These are phyloP conservation scores for Aureobasidium sp. DNA, from an alignment of 2,329 filamentous ascomycete species.

Conservation along the genomic window DNA sequence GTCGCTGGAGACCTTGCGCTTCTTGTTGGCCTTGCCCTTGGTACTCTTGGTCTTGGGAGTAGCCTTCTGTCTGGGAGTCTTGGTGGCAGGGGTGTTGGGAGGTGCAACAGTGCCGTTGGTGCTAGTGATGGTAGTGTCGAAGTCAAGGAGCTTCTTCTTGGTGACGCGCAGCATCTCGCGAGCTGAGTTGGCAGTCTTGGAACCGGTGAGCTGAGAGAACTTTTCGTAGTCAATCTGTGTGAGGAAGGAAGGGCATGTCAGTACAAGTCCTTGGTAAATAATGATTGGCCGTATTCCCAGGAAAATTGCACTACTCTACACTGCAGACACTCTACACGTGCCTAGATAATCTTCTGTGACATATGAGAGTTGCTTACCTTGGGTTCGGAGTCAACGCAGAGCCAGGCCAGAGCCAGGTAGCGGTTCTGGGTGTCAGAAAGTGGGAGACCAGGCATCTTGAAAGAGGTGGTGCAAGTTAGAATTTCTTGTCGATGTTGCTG, in stretches of 20 bases:
- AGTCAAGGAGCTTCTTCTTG: slow-evolving; percentile 27
- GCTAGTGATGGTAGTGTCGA: not conserved
- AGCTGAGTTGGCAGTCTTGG: slow-evolving; percentile 24
- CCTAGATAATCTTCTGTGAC: not conserved
- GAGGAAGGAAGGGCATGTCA: not conserved
- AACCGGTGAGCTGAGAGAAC: slow-evolving; percentile 25
- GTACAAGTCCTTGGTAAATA: not conserved
- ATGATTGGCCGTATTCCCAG: not conserved
- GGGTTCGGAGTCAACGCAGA: slow-evolving; percentile 28
- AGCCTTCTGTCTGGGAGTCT: slow-evolving; percentile 1
- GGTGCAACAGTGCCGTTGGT: not conserved
- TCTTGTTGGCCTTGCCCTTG: slow-evolving; percentile 5
- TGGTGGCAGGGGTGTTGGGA: not conserved
- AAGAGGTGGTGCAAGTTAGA: not conserved
- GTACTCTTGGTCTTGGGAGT: not conserved
- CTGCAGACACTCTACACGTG: not conserved
- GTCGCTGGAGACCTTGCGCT: slow-evolving; percentile 12
- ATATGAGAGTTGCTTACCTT: slow-evolving; percentile 19
- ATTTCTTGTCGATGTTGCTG: not conserved
- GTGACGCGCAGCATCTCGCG: slow-evolving; percentile 30
- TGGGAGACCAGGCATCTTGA: not conserved
- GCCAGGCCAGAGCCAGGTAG: slow-evolving; percentile 26
- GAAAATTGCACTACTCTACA: not conserved
- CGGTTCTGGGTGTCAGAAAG: slow-evolving; percentile 7
- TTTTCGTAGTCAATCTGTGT: slow-evolving; percentile 29